Evolutionary conservation across 176 grass and related monocot species (phyloP).

Genomic region (Oryza punctata): DNA sequence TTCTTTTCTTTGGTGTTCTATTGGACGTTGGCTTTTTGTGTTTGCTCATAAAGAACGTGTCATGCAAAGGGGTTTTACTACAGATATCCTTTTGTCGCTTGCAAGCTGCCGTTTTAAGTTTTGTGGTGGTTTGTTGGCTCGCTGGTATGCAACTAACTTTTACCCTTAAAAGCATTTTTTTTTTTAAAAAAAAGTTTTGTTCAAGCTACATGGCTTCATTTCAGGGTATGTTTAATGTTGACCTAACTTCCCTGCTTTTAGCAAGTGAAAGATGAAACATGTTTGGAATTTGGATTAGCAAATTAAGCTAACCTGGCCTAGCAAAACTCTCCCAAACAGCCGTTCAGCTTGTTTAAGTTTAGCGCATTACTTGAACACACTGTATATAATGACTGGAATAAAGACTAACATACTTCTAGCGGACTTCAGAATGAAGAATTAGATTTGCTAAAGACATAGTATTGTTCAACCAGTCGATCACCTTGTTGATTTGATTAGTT

Average conservation of each 20-base stretch:
- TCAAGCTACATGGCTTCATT: background rate
- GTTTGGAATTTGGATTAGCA: background rate
- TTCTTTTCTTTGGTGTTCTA: background rate
- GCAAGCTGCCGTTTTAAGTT: background rate
- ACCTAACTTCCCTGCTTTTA: background rate
- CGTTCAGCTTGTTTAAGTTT: background rate
- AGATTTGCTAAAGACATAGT: background rate
- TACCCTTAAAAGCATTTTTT: background rate
- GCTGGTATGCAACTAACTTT: constrained; percentile 24
- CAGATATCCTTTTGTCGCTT: constrained; percentile 1
- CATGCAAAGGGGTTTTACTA: background rate
- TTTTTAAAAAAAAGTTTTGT: background rate
- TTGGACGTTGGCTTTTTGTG: constrained; percentile 5
- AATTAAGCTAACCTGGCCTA: background rate
- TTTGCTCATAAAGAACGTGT: background rate
- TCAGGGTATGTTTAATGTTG: background rate
- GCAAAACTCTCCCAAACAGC: background rate
- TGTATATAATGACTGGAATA: background rate
- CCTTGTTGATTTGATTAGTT: constrained; percentile 27
- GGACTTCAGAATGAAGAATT: constrained; percentile 8
- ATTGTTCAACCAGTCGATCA: background rate
- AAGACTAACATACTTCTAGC: background rate
- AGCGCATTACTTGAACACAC: background rate
- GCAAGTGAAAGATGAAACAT: background rate
- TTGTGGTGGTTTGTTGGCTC: background rate